Evolutionary conservation across 495 filamentous ascomycete species (phyloP).

Genomic region (Tuber calosporum): DNA sequence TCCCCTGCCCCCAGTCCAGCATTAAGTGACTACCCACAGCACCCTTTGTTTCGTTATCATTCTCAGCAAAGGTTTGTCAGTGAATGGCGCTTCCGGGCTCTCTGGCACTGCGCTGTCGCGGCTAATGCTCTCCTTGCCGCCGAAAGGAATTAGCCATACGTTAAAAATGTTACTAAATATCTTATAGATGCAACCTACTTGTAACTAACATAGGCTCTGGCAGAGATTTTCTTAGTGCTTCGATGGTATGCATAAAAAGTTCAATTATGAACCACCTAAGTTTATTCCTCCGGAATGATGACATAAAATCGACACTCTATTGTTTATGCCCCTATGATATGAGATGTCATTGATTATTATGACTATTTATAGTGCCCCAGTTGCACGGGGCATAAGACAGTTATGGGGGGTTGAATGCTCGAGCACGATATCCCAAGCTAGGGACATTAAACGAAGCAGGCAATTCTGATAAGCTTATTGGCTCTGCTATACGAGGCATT

Average conservation of each 20-base stretch:
- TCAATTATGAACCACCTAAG: not conserved
- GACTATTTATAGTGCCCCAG: not conserved
- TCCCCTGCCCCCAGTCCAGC: not conserved
- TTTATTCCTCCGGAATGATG: not conserved
- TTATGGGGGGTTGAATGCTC: not conserved
- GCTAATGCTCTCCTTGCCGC: not conserved
- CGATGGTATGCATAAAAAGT: conserved; percentile 1
- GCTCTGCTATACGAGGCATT: not conserved
- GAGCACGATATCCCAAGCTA: not conserved
- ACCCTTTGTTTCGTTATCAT: not conserved
- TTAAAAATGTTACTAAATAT: not conserved
- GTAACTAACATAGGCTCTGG: not conserved
- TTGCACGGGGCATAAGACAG: not conserved
- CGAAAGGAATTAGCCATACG: not conserved
- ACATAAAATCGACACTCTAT: not conserved
- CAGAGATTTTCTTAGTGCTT: not conserved
- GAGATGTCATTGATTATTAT: not conserved
- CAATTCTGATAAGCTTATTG: not conserved
- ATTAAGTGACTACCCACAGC: not conserved
- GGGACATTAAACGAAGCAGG: not conserved
- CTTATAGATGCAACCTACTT: not conserved
- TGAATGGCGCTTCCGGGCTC: not conserved
- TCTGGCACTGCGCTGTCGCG: not conserved
- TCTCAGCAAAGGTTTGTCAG: not conserved
- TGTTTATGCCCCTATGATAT: not conserved